Base-by-base conservation (phyloP, 805 yeast species). In the Candida ipomoeae region DNA sequence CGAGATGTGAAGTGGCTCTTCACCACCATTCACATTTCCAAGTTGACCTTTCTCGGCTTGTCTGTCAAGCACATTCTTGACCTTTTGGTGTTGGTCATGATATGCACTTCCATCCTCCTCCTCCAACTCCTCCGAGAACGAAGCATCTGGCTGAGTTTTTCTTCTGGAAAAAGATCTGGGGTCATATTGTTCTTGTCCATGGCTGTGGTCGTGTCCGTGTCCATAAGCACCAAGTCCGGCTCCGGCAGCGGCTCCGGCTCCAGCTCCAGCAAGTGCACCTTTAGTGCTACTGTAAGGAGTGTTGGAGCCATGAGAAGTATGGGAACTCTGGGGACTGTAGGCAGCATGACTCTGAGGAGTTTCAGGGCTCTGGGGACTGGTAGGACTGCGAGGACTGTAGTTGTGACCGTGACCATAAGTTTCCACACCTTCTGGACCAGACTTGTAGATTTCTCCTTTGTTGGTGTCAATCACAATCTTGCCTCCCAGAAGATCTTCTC, bases 381-480 rank as follows among this genome's bases (percentile, higher is more conserved):
- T 11, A 5, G 38, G 18, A 35, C 29, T 13, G 15, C 3, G 26
- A 37, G 40, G 26, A 20, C 29, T 37, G 13, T 35, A 10, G 4
- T n/a, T 21, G 34, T 21, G 20, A 17, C 23, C 31, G 10, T 42
- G 31, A 33, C n/a, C 32, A 5, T 20, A 6, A 6, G 26, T 29
- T 3, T 18, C 44, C 10, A 21, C 11, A 15, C 20, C 21, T 6
- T 5, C 37, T 2, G 13, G 6, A 15, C 11, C 13, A n/a, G 46
- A 17, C 21, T 23, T 66, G 56, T 63, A 68, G 5, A 69, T 62
- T 48, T 68, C 70, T 47, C 64, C 66, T 15, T 68, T 68, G 32
- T 63, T 61, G 44, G 73, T 65, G 43, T 69, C 64, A 44, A 70
- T 60, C 10, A 67, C 68, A 37, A 69, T 54, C 55, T 66, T 70